A percentile compares a stretch with the other conserved stretches of the same genome.
Evolutionary conservation across 2,329 filamentous ascomycete genomes (phyloP).

Genomic region (Fusarium brevicatenulatum): DNA sequence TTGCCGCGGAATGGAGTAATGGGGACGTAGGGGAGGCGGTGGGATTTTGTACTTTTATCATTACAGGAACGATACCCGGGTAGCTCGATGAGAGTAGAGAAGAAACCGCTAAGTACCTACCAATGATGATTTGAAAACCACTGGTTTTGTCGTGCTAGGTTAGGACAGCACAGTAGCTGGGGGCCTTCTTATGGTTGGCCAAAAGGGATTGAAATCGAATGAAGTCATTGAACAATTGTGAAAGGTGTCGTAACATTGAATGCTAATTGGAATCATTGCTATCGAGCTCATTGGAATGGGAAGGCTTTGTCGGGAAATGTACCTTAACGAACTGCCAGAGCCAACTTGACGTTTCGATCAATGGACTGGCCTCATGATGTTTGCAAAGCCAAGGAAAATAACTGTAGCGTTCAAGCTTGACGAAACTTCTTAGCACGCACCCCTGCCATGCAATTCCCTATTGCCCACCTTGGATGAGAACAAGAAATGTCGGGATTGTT

Average conservation of each 20-base stretch:
- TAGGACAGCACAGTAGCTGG: not conserved
- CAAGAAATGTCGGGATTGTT: not conserved
- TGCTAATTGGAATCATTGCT: not conserved
- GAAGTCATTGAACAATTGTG: not conserved
- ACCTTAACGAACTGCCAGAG: not conserved
- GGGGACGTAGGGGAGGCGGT: conserved; percentile 10
- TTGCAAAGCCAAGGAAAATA: not conserved
- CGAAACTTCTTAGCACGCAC: not conserved
- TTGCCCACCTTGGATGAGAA: not conserved
- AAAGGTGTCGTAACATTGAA: not conserved
- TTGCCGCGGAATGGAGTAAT: conserved; percentile 3
- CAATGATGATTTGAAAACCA: conserved; percentile 9
- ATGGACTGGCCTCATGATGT: not conserved
- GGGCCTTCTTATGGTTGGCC: not conserved
- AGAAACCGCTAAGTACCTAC: conserved; percentile 34
- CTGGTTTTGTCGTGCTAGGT: not conserved
- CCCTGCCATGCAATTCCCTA: not conserved
- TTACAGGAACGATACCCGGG: conserved; percentile 46
- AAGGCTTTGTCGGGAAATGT: not conserved
- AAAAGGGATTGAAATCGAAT: conserved; percentile 10
- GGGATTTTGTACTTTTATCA: conserved; percentile 43
- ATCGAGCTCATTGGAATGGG: conserved; percentile 2
- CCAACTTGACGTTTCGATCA: conserved; percentile 2
- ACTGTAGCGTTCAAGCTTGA: not conserved
- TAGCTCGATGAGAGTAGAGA: conserved; percentile 27